phyloP scores from a whole-genome alignment of 2,329 filamentous ascomycete genomes.

The Penicillium corylophilum region DNA sequence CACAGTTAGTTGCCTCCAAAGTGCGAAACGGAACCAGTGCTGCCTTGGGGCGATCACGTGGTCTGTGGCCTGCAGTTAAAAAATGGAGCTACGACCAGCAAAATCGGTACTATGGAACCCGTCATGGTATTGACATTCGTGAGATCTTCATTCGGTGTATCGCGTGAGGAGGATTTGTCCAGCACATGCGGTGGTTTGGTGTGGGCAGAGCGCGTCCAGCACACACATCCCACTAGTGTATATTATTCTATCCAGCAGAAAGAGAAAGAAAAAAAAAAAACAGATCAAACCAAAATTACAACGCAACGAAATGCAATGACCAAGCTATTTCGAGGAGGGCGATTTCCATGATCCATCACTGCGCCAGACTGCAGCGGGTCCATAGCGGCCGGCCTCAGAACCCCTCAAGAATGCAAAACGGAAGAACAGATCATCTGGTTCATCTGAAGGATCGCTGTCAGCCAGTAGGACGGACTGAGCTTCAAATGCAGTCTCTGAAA shows the following conservation, averaged over 20 bases:
- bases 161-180: conserved; percentile 5
- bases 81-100: neutral
- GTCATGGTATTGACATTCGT: neutral
- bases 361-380: conserved; percentile 41
- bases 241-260: conserved; percentile 12
- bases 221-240: conserved; percentile 15
- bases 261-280: neutral
- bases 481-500: conserved; percentile 14
- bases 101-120: neutral
- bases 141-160: conserved; percentile 13
- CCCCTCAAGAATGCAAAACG: conserved; percentile 48
- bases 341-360: conserved; percentile 38
- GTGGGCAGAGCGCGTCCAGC: conserved; percentile 20
- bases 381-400: conserved; percentile 40
- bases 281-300: neutral
- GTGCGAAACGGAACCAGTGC: neutral
- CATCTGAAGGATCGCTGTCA: conserved; percentile 26
- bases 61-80: neutral
- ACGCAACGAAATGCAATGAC: neutral
- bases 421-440: conserved; percentile 46
- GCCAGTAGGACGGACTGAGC: conserved; percentile 10
- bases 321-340: conserved; percentile 28
- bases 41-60: conserved; percentile 5
- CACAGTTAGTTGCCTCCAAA: neutral
- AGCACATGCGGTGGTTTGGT: conserved; percentile 1